Conservation (phyloP, 176 grass and related monocot species). For the Neostapfia colusana region DNA sequence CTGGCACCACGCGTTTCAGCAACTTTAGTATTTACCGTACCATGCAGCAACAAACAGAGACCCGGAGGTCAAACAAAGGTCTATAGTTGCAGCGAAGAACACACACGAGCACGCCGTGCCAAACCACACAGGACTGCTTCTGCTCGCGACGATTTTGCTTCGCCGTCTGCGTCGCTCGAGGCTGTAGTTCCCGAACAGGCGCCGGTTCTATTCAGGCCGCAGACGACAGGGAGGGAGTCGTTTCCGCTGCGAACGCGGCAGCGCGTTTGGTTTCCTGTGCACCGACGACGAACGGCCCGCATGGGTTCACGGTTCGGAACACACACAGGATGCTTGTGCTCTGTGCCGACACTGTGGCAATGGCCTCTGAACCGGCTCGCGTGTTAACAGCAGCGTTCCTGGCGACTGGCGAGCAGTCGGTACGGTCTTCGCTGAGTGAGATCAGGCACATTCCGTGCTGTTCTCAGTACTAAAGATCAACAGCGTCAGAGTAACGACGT, state of each 20-base stretch:
- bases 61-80: no score
- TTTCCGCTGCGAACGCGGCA: background rate
- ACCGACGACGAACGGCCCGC: slow-evolving; percentile 37
- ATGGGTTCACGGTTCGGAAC: slow-evolving; percentile 17
- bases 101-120: background rate
- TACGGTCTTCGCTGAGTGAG: background rate
- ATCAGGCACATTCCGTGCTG: background rate
- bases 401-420: background rate
- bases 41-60: background rate
- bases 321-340: background rate
- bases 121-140: background rate
- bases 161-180: background rate
- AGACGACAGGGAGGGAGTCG: background rate
- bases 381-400: background rate
- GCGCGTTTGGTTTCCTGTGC: background rate
- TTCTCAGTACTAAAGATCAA: background rate
- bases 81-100: background rate
- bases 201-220: background rate
- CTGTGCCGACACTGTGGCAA: background rate
- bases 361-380: background rate
- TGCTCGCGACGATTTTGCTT: background rate
- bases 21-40: background rate
- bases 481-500: background rate
- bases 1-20: background rate
- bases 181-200: background rate